A percentile compares a stretch with the other conserved stretches of the same genome.
These are phyloP conservation scores for Populus trichocarpa DNA, from an alignment of 441 rosid genomes.

Conservation along the genomic window DNA sequence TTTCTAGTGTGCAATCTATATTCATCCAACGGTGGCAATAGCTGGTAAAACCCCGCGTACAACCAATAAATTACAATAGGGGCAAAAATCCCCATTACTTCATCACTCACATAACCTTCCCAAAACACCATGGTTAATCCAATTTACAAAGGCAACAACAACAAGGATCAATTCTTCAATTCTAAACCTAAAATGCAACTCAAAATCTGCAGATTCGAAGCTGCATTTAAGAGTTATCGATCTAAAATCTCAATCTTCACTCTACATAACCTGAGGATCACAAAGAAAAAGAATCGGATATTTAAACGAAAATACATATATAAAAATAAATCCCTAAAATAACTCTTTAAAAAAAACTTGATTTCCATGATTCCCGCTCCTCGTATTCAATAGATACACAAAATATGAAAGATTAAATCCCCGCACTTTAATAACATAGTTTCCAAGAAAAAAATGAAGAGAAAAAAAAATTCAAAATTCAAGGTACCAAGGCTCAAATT, in stretches of 20 bases:
- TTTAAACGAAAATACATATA: neutral
- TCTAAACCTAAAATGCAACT: neutral
- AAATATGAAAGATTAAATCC: no score
- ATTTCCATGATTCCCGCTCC: neutral
- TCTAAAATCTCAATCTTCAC: neutral
- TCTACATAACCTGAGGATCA: conserved; percentile 6
- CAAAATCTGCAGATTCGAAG: neutral
- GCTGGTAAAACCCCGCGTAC: conserved; percentile 62
- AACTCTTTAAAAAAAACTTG: neutral
- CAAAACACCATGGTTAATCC: conserved; percentile 54
- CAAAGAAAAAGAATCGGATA: neutral
- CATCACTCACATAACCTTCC: conserved; percentile 70
- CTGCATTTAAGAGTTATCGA: conserved; percentile 3
- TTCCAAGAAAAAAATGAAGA: neutral
- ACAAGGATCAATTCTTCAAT: neutral
- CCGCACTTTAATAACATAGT: neutral
- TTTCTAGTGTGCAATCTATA: conserved; percentile 54
- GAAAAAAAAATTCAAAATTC: neutral
- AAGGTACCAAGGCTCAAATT: neutral
- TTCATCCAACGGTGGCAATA: conserved; percentile 50
- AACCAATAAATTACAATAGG: conserved; percentile 69
- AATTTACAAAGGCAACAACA: neutral
- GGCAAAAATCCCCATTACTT: conserved; percentile 65
- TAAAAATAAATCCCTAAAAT: neutral
- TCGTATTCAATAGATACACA: neutral